phyloP scores from a whole-genome alignment of 164 flowering plant species.

The Pachysandra terminalis region DNA sequence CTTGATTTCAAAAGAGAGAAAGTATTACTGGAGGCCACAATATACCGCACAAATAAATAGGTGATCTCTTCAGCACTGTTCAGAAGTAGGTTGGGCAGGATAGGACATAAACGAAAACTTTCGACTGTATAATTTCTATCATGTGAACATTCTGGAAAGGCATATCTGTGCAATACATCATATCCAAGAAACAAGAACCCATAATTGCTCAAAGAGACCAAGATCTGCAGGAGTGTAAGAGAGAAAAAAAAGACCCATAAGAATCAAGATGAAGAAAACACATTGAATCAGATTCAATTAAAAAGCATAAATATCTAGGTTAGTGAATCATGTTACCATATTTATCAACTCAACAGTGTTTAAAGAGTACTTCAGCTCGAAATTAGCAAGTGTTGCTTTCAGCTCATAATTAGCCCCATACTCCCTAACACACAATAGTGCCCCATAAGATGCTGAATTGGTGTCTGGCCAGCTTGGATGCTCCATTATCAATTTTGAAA shows the following conservation, averaged over 20 bases:
- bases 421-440: conserved; percentile 18
- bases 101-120: conserved; percentile 17
- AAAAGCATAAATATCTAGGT: too few relatives aligned
- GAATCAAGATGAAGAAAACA: neutral
- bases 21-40: conserved; percentile 41
- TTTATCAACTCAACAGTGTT: conserved; percentile 34
- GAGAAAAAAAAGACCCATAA: neutral
- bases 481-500: conserved; percentile 56
- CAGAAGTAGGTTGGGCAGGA: conserved; percentile 35
- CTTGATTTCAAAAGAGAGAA: conserved; percentile 19
- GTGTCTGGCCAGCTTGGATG: conserved; percentile 60
- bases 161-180: conserved; percentile 33
- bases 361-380: conserved; percentile 62
- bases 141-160: conserved; percentile 23
- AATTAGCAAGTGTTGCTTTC: conserved; percentile 28
- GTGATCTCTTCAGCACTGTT: conserved; percentile 47
- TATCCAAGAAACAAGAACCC: conserved; percentile 56
- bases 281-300: neutral
- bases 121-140: conserved; percentile 18
- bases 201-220: conserved; percentile 36
- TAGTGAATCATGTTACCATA: conserved; percentile 43
- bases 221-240: conserved; percentile 41
- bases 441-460: conserved; percentile 16
- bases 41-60: conserved; percentile 41
- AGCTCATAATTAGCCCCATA: conserved; percentile 34